Conservation (phyloP, 257 asterid species). For the Scutellaria barbata region DNA sequence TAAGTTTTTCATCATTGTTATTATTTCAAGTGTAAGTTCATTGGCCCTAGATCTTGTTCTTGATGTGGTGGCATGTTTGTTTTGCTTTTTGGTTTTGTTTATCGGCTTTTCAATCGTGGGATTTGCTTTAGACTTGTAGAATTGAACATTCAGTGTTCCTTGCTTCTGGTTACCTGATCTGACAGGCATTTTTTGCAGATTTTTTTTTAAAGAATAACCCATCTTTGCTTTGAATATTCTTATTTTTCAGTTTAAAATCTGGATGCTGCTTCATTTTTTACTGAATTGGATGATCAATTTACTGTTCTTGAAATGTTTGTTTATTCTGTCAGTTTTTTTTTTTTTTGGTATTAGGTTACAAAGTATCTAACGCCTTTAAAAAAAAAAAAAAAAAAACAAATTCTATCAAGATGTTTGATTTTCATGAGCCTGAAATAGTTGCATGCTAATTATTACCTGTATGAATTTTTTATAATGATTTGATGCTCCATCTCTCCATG, state of each 20-base stretch:
- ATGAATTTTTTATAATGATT: background rate
- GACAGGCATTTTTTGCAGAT: background rate
- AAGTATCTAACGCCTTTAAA: too few relatives aligned
- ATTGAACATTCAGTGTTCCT: constrained; percentile 5
- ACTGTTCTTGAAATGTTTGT: background rate
- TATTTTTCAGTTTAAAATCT: background rate
- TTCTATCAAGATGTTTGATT: background rate
- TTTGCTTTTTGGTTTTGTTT: background rate
- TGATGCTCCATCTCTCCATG: background rate
- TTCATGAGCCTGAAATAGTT: background rate
- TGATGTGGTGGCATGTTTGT: background rate
- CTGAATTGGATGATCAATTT: constrained; percentile 11
- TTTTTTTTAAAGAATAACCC: background rate
- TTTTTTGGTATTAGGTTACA: constrained; percentile 4
- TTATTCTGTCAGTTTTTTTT: background rate
- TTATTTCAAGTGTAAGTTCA: constrained; percentile 13
- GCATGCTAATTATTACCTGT: background rate
- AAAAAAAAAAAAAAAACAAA: too few relatives aligned
- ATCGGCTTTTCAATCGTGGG: background rate
- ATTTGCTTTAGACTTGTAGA: background rate
- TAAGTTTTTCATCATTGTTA: background rate
- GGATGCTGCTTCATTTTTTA: constrained; percentile 14
- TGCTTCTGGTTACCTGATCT: constrained; percentile 17
- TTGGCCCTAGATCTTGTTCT: constrained; percentile 39
- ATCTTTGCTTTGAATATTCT: constrained; percentile 1